These are phyloP conservation scores for Toxoplasma gondii DNA, from an alignment of 169 alveolate species.

Conservation along the genomic window DNA sequence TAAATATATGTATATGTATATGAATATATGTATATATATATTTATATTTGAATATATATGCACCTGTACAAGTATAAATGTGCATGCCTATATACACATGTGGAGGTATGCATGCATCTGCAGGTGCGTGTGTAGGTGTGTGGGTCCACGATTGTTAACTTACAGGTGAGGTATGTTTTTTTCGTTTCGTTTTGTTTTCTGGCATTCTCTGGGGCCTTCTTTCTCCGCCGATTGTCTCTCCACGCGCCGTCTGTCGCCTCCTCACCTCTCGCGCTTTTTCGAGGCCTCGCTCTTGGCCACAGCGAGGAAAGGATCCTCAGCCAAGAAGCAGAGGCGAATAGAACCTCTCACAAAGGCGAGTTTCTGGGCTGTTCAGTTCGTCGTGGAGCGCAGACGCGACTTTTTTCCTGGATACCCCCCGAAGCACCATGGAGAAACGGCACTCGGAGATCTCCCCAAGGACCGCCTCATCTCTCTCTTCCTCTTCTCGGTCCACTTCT, in stretches of 20 bases:
- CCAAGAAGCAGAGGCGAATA: too few relatives aligned
- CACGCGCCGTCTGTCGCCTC: background rate
- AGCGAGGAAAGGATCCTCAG: too few relatives aligned
- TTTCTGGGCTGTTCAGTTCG: background rate
- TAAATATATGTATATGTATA: background rate
- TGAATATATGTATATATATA: background rate
- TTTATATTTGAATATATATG: background rate
- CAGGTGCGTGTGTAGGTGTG: background rate
- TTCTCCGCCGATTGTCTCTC: background rate
- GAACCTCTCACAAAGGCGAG: too few relatives aligned
- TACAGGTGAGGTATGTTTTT: background rate
- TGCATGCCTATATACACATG: background rate
- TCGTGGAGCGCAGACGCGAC: background rate
- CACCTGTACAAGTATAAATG: background rate
- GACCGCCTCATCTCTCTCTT: background rate
- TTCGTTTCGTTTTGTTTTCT: background rate
- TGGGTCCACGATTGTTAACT: too few relatives aligned
- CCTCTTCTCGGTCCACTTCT: slow-evolving; percentile 12
- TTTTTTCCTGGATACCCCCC: too few relatives aligned
- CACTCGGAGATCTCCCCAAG: background rate
- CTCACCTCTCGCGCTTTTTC: background rate
- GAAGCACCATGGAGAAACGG: background rate
- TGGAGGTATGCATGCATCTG: background rate
- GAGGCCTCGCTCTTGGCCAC: background rate
- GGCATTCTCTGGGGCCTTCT: background rate